phyloP scores from a whole-genome alignment of 2,329 filamentous ascomycete genomes.

The Fusarium sp. region DNA sequence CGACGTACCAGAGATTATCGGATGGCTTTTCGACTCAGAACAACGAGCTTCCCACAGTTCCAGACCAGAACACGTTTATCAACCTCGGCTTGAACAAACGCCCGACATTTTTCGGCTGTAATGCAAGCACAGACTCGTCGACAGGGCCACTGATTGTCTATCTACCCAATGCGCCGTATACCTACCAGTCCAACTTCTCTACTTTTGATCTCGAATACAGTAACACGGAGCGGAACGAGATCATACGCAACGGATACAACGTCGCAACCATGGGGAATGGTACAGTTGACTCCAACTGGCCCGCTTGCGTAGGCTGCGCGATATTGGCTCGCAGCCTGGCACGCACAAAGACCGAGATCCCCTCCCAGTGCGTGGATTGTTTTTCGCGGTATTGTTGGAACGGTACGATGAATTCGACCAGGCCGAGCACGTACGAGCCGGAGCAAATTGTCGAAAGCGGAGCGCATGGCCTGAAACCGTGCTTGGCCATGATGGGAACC shows the following conservation, averaged over 20 bases:
- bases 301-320: conserved; percentile 83
- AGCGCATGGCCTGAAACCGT: background rate
- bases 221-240: conserved; percentile 72
- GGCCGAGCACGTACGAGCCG: conserved; percentile 56
- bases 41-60: conserved; percentile 78
- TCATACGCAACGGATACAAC: conserved; percentile 85
- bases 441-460: conserved; percentile 12
- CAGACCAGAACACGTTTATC: conserved; percentile 81
- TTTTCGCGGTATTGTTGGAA: conserved; percentile 89
- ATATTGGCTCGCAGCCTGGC: conserved; percentile 77
- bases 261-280: conserved; percentile 56
- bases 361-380: conserved; percentile 76
- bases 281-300: conserved; percentile 77
- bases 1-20: conserved; percentile 76
- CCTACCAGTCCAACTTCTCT: conserved; percentile 76
- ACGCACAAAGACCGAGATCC: conserved; percentile 72
- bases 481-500: background rate
- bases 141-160: conserved; percentile 79
- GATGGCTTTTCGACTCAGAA: conserved; percentile 67
- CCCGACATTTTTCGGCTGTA: conserved; percentile 86
- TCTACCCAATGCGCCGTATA: conserved; percentile 83
- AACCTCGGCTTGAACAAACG: conserved; percentile 79
- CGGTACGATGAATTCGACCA: conserved; percentile 63
- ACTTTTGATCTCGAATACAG: conserved; percentile 77
- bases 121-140: conserved; percentile 52